A percentile compares a stretch with the other conserved stretches of the same genome.
Evolutionary conservation across 306 rosid genomes (phyloP).

Genomic region (Styphnolobium japonicum): DNA sequence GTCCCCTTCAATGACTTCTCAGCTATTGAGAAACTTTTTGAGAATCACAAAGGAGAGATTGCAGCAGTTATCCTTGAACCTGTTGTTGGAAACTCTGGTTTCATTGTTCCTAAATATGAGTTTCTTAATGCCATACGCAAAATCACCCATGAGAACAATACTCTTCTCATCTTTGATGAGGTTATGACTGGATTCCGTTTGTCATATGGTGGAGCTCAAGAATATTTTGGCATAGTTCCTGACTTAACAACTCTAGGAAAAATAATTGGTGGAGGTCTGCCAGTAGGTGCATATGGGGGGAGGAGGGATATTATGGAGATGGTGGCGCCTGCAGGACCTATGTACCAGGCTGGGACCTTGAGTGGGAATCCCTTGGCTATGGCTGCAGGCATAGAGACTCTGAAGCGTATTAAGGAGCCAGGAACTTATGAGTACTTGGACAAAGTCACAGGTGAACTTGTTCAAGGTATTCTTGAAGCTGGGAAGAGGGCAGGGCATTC

Average conservation of each 20-base stretch:
- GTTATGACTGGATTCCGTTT: conserved; percentile 82
- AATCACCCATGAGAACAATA: conserved; percentile 50
- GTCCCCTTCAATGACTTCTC: conserved; percentile 60
- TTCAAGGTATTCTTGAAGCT: conserved; percentile 54
- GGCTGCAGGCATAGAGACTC: conserved; percentile 75
- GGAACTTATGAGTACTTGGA: conserved; percentile 65
- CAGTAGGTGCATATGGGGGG: conserved; percentile 84
- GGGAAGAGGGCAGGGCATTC: conserved; percentile 69
- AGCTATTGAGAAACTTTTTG: conserved; percentile 55
- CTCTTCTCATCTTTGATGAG: conserved; percentile 70
- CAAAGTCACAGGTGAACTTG: conserved; percentile 53
- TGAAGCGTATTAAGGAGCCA: conserved; percentile 54
- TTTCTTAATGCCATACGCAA: conserved; percentile 54
- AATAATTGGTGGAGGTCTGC: conserved; percentile 77
- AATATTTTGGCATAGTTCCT: conserved; percentile 64
- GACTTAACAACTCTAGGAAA: conserved; percentile 68
- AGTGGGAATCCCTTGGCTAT: conserved; percentile 82
- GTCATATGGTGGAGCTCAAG: conserved; percentile 81
- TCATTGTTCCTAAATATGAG: conserved; percentile 52
- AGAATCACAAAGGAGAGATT: conserved; percentile 50
- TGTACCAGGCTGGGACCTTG: conserved; percentile 60
- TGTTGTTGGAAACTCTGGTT: conserved; percentile 75
- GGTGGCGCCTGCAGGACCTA: conserved; percentile 75
- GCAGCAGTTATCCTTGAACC: conserved; percentile 72
- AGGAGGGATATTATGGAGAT: conserved; percentile 71